These are phyloP conservation scores for Pelargonium citronellum DNA, from an alignment of 441 rosid species.

Conservation along the genomic window DNA sequence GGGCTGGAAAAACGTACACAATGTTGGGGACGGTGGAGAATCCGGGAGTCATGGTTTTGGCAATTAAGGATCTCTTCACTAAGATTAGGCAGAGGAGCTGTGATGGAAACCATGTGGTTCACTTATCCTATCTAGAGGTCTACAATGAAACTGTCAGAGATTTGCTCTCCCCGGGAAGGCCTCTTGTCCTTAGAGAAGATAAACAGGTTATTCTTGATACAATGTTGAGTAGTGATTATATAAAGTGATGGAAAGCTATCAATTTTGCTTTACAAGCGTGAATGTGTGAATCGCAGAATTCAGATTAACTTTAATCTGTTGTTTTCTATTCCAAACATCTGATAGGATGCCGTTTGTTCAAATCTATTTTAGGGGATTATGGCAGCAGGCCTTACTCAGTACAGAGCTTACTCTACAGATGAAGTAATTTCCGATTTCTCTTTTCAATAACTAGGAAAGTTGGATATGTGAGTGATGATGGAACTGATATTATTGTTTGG, in stretches of 20 bases:
- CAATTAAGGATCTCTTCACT: conserved; percentile 81
- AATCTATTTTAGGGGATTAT: conserved; percentile 56
- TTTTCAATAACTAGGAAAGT: not conserved
- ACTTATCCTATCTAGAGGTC: conserved; percentile 87
- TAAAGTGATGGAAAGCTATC: too few relatives aligned
- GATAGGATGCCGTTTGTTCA: conserved; percentile 14
- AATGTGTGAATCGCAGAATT: too few relatives aligned
- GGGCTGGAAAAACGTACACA: conserved; percentile 92
- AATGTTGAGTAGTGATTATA: too few relatives aligned
- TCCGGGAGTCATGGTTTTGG: conserved; percentile 97
- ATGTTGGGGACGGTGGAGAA: conserved; percentile 85
- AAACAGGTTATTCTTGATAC: conserved; percentile 47
- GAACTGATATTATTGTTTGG: conserved; percentile 15
- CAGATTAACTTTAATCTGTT: too few relatives aligned
- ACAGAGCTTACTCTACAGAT: conserved; percentile 89
- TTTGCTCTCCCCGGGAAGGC: conserved; percentile 93
- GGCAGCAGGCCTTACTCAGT: conserved; percentile 88
- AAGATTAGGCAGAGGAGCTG: conserved; percentile 76
- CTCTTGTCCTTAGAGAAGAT: conserved; percentile 86
- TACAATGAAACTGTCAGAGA: conserved; percentile 89
- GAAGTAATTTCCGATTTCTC: conserved; percentile 44
- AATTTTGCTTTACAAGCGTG: too few relatives aligned
- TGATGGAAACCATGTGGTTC: conserved; percentile 82
- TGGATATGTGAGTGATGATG: conserved; percentile 8
- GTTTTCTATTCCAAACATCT: not conserved